Evolutionary conservation across 1,139 yeast genomes (phyloP), one percentile per base, ranked within the genome.

Genomic region (Magnusiomyces sp.): DNA sequence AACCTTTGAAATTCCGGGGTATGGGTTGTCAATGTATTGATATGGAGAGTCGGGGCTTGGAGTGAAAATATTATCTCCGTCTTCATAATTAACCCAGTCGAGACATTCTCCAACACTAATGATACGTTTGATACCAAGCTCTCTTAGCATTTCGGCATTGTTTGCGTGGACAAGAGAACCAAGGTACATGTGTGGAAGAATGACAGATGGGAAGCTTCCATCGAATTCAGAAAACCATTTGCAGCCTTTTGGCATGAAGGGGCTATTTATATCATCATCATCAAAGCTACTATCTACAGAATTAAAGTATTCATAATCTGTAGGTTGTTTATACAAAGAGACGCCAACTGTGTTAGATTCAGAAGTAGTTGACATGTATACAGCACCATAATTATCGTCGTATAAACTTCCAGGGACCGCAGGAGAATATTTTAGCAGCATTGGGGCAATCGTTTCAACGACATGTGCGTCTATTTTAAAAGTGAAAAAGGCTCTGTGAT

Each of bases 151-250:
- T 4, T 80, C 77, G 2, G 83, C 74, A 58, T 82, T 78, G 55
- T 80, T 80, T 5, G 97, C 97, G 67, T 92, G 97, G 46, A 71
- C 76, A 48, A 89, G 70, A 1, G 95, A 83, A 0, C 98, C 98
- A 50, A 92, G 71, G 62, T 89, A 92, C 58, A 92, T 66, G 65
- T 90, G 92, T 0, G 94, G 87, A 47, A 90, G 67, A 2, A 92
- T 82, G 49, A 86, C 72, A 0, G 88, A 81, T 1, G 94, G 94
- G 31, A 84, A 63, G 9, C 84, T 76, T 0, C 92, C 92, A 53
- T 68, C 70, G 46, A 66, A 55, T 32, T 53, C 51, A 19, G 53
- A 50, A 45, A 68, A 66, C 73, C 73, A 70, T 11, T 53, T 45
- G 23, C 29, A 23, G 4, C 6, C 6, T 7, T 23, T 23, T 7